Evolutionary conservation across 768 basidiomycete species (phyloP).

Genomic region (Collybiopsis luxurians): DNA sequence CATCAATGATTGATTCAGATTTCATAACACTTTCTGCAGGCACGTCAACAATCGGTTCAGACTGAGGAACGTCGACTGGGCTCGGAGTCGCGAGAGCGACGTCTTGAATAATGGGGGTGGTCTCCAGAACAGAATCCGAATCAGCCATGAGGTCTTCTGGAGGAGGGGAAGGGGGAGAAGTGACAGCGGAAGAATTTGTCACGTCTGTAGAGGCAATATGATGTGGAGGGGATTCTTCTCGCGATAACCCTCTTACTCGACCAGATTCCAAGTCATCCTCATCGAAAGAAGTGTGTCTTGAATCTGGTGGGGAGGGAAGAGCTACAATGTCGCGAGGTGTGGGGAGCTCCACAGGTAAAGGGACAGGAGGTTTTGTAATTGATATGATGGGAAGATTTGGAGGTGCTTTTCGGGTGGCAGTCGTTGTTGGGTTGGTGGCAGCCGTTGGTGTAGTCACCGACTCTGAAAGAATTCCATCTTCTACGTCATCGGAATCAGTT

Average conservation of each 20-base stretch:
- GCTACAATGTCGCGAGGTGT: constrained; percentile 56
- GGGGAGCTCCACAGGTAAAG: constrained; percentile 68
- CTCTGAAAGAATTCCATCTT: constrained; percentile 2
- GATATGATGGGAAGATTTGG: constrained; percentile 51
- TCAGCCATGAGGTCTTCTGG: constrained; percentile 47
- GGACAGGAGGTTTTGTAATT: constrained; percentile 68
- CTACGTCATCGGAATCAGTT: constrained; percentile 31
- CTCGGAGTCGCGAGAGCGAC: constrained; percentile 12
- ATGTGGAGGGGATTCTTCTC: constrained; percentile 18
- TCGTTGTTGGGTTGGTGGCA: constrained; percentile 13
- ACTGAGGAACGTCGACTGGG: constrained; percentile 1
- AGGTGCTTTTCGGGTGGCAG: constrained; percentile 17
- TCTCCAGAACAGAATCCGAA: constrained; percentile 32
- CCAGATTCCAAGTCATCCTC: constrained; percentile 51
- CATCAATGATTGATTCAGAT: too few relatives aligned
- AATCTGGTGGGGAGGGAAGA: constrained; percentile 42
- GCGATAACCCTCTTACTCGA: constrained; percentile 28
- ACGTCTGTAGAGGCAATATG: not conserved
- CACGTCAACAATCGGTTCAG: not conserved
- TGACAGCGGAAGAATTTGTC: constrained; percentile 7
- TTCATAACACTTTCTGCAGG: not conserved
- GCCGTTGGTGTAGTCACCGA: constrained; percentile 30
- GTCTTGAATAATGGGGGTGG: constrained; percentile 34
- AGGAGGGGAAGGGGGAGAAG: constrained; percentile 14
- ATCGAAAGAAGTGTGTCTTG: constrained; percentile 40